phyloP scores from a whole-genome alignment of 2,329 filamentous ascomycete genomes.

The Ophiostoma montium region DNA sequence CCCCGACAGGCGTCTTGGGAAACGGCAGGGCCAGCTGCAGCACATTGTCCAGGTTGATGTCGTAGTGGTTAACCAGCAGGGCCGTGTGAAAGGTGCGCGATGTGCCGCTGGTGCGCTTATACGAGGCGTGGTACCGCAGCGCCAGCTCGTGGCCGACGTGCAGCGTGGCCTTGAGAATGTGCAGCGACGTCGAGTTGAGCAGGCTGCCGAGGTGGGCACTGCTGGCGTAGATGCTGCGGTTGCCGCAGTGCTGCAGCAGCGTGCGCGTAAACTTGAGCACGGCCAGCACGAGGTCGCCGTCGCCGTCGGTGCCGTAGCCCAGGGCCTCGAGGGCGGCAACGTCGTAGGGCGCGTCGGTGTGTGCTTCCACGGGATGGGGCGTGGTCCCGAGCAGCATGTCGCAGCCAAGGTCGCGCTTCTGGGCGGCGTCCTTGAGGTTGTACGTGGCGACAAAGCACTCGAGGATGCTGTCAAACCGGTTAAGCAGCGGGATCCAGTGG shows the following conservation, averaged over 20 bases:
- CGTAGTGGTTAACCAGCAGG: constrained; percentile 73
- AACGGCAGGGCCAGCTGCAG: constrained; percentile 76
- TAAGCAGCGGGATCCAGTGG: constrained; percentile 91
- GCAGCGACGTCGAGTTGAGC: constrained; percentile 72
- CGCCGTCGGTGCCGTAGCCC: constrained; percentile 60
- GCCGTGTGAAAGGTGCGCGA: constrained; percentile 54
- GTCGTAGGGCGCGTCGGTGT: not conserved
- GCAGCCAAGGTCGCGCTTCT: constrained; percentile 59
- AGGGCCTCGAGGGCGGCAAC: constrained; percentile 32
- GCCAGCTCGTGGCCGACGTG: constrained; percentile 75
- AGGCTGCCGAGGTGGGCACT: constrained; percentile 80
- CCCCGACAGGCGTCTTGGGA: constrained; percentile 50
- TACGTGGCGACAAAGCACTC: constrained; percentile 73
- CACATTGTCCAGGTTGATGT: constrained; percentile 64
- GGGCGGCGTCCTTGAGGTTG: constrained; percentile 64
- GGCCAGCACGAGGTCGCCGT: constrained; percentile 63
- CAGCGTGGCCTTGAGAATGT: constrained; percentile 63
- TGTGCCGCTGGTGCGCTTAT: constrained; percentile 58
- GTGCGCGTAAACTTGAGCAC: constrained; percentile 77
- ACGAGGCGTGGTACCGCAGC: constrained; percentile 80
- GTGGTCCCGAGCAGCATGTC: constrained; percentile 48
- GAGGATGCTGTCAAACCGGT: constrained; percentile 82
- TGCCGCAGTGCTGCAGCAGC: constrained; percentile 87
- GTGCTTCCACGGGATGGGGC: constrained; percentile 27
- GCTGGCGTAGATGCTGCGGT: constrained; percentile 90